Evolutionary conservation across 2,329 filamentous ascomycete genomes (phyloP).

Genomic region (Endocalyx cinctus): DNA sequence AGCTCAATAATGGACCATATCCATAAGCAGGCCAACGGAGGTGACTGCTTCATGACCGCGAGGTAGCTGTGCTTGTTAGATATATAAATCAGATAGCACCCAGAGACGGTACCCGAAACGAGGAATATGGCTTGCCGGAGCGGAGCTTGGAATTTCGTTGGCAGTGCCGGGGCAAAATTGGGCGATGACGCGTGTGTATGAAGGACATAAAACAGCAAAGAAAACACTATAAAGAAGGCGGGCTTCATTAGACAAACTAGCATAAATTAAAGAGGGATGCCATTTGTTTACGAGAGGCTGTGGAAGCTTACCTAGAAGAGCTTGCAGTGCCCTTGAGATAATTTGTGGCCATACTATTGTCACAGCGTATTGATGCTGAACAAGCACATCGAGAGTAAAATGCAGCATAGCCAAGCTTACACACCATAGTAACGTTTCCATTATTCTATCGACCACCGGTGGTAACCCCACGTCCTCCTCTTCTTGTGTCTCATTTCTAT

Average conservation of each 20-base stretch:
- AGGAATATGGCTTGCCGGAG: slow-evolving; percentile 62
- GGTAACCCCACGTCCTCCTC: slow-evolving; percentile 30
- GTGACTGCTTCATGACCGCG: slow-evolving; percentile 85
- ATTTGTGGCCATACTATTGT: slow-evolving; percentile 58
- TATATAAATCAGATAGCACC: slow-evolving; percentile 76
- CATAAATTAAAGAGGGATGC: too few relatives aligned
- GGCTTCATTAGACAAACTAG: too few relatives aligned
- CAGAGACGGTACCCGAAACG: slow-evolving; percentile 52
- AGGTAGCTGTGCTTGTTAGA: slow-evolving; percentile 79
- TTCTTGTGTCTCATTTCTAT: too few relatives aligned
- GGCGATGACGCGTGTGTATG: slow-evolving; percentile 50
- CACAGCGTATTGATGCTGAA: slow-evolving; percentile 73
- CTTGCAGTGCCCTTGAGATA: slow-evolving; percentile 44
- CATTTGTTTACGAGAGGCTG: not conserved
- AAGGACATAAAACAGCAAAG: slow-evolving; percentile 50
- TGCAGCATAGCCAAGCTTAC: slow-evolving; percentile 66
- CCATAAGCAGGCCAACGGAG: slow-evolving; percentile 86
- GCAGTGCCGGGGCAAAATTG: slow-evolving; percentile 45
- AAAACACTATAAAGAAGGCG: slow-evolving; percentile 43
- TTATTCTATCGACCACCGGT: slow-evolving; percentile 43
- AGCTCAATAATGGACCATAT: slow-evolving; percentile 90
- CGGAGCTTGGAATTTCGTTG: slow-evolving; percentile 39
- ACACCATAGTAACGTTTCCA: slow-evolving; percentile 55
- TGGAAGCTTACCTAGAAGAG: slow-evolving; percentile 44
- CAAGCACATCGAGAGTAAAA: slow-evolving; percentile 73